These are phyloP conservation scores for Cynanchum wilfordii DNA, from an alignment of 257 asterid genomes.

Conservation along the genomic window DNA sequence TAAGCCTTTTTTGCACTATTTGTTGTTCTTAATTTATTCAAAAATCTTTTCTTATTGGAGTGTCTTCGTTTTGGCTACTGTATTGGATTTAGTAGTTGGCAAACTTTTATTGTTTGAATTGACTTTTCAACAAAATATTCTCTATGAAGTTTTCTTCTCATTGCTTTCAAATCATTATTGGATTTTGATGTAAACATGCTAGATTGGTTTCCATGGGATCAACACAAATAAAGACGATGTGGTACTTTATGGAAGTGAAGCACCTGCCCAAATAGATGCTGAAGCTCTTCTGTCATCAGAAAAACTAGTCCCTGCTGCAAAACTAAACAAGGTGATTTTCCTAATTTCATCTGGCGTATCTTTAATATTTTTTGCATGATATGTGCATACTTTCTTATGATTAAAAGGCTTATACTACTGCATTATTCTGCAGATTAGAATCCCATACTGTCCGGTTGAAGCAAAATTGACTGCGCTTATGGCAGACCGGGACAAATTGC, in stretches of 20 bases:
- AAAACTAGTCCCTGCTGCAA: constrained; percentile 79
- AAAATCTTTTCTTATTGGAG: not conserved
- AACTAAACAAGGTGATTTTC: constrained; percentile 63
- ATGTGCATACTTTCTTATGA: not conserved
- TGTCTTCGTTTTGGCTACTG: not conserved
- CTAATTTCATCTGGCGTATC: not conserved
- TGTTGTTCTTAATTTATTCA: not conserved
- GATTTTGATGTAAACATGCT: constrained; percentile 27
- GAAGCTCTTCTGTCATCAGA: constrained; percentile 84
- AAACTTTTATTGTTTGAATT: not conserved
- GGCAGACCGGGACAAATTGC: constrained; percentile 82
- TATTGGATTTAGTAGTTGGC: not conserved
- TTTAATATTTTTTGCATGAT: not conserved
- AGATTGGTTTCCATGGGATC: constrained; percentile 90
- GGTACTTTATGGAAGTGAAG: constrained; percentile 90
- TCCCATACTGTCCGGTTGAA: constrained; percentile 81
- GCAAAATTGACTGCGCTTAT: constrained; percentile 74
- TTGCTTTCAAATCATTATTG: constrained; percentile 18
- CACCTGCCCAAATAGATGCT: constrained; percentile 79
- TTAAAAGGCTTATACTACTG: not conserved
- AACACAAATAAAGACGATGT: constrained; percentile 62
- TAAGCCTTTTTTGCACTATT: not conserved
- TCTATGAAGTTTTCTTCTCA: not conserved
- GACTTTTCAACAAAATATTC: not conserved
- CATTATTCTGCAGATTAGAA: constrained; percentile 60